Percentiles rank a stretch among this genome's conserved stretches.
Conservation (phyloP, 805 yeast species). For the Candida patagonica region DNA sequence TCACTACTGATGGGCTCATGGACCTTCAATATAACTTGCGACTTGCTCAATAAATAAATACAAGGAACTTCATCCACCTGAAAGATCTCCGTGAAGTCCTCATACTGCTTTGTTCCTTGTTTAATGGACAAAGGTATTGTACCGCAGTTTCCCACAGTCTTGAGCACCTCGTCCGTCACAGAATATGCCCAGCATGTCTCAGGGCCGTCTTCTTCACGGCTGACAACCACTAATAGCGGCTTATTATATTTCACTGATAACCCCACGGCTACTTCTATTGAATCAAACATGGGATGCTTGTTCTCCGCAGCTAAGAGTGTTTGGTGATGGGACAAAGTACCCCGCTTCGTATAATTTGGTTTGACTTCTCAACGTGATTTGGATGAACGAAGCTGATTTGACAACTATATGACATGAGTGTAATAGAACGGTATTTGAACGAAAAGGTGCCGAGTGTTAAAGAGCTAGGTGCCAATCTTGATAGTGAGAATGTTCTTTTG, state of each 20-base stretch:
- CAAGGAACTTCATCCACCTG: conserved; percentile 46
- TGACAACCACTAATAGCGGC: conserved; percentile 15
- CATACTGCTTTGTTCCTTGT: conserved; percentile 36
- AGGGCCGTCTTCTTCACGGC: neutral
- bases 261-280: conserved; percentile 15
- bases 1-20: conserved; percentile 26
- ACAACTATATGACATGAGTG: neutral
- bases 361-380: too few species aligned
- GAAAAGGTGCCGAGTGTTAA: conserved; percentile 18
- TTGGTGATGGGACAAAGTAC: too few species aligned
- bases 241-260: conserved; percentile 8
- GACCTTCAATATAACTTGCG: conserved; percentile 38
- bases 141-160: conserved; percentile 12
- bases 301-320: too few species aligned
- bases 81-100: conserved; percentile 46
- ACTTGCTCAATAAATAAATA: conserved; percentile 43
- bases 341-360: too few species aligned
- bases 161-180: neutral
- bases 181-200: conserved; percentile 5
- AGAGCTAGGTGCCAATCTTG: conserved; percentile 12
- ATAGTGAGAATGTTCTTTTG: conserved; percentile 11
- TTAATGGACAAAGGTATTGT: conserved; percentile 36
- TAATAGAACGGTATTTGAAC: conserved; percentile 14
- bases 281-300: conserved; percentile 3
- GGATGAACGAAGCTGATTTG: too few species aligned